phyloP scores from a whole-genome alignment of 192 early-diverging fungal species.

The Funneliformis geosporum region DNA sequence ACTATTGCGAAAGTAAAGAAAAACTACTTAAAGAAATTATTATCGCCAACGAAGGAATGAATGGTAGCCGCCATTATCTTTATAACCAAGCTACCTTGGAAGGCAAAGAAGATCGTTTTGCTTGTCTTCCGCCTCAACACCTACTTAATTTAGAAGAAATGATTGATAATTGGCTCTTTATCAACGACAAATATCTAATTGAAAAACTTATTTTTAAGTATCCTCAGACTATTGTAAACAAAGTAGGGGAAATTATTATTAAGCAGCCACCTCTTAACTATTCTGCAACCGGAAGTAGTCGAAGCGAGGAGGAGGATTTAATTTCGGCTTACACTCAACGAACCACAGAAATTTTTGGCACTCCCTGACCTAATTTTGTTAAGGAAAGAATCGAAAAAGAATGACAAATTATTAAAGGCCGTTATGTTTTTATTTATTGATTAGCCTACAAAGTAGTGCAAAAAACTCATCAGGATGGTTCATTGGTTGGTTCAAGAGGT shows the following conservation, averaged over 20 bases:
- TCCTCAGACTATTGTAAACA: background rate
- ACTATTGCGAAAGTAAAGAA: background rate
- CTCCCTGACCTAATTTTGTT: background rate
- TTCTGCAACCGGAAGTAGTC: background rate
- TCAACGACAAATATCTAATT: background rate
- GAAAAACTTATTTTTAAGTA: slow-evolving; percentile 4
- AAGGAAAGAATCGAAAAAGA: slow-evolving; percentile 11
- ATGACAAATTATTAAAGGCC: background rate
- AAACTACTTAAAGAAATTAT: background rate
- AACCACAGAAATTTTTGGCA: background rate
- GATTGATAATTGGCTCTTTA: background rate
- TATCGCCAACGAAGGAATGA: slow-evolving; percentile 7
- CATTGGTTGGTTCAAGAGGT: background rate
- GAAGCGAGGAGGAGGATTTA: background rate
- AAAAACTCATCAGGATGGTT: slow-evolving; percentile 20
- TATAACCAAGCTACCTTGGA: background rate
- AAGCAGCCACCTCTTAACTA: too few relatives aligned
- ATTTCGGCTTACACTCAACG: background rate
- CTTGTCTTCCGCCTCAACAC: background rate
- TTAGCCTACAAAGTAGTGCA: background rate
- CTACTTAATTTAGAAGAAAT: background rate
- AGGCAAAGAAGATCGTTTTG: background rate
- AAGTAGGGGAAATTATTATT: background rate
- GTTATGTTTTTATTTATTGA: slow-evolving; percentile 9
- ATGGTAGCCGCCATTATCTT: background rate